Evolutionary conservation across 2,329 filamentous ascomycete genomes (phyloP).

Genomic region (Colletotrichum caudatum): DNA sequence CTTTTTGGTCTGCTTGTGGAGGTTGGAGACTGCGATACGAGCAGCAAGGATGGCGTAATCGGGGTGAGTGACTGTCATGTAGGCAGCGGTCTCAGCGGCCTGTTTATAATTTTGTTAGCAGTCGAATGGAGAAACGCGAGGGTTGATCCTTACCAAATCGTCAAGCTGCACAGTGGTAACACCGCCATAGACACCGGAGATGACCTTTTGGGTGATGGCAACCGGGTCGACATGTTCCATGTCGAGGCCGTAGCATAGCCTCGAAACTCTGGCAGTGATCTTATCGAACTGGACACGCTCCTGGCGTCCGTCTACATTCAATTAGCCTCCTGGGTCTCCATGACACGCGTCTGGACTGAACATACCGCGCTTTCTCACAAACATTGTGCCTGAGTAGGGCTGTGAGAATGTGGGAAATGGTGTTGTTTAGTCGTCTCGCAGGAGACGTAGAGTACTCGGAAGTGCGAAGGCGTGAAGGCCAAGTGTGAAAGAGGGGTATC

Average conservation of each 20-base stretch:
- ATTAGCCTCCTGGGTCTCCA: slow-evolving; percentile 1
- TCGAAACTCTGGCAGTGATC: slow-evolving; percentile 98
- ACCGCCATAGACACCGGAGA: slow-evolving; percentile 98
- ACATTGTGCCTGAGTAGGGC: slow-evolving; percentile 59
- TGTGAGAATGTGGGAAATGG: slow-evolving; percentile 15
- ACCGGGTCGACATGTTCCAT: slow-evolving; percentile 95
- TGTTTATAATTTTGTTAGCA: slow-evolving; percentile 54
- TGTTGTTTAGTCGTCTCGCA: background rate
- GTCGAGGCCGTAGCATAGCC: slow-evolving; percentile 97
- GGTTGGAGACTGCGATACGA: slow-evolving; percentile 98
- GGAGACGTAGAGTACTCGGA: slow-evolving; percentile 4
- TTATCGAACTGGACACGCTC: slow-evolving; percentile 99
- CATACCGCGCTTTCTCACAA: slow-evolving; percentile 73
- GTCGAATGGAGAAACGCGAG: background rate
- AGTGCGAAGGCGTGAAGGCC: slow-evolving; percentile 7
- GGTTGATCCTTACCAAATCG: slow-evolving; percentile 80
- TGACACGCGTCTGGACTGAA: slow-evolving; percentile 41
- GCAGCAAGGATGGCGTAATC: slow-evolving; percentile 99
- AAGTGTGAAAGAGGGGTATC: slow-evolving; percentile 27
- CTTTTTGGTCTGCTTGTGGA: slow-evolving; percentile 99
- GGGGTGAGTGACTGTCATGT: slow-evolving; percentile 99
- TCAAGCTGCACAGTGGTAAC: slow-evolving; percentile 97
- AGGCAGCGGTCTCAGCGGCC: slow-evolving; percentile 98
- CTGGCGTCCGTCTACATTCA: slow-evolving; percentile 88
- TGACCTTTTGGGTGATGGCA: slow-evolving; percentile 99